phyloP scores from a whole-genome alignment of 495 filamentous ascomycete species.

The Penicillium salamii region DNA sequence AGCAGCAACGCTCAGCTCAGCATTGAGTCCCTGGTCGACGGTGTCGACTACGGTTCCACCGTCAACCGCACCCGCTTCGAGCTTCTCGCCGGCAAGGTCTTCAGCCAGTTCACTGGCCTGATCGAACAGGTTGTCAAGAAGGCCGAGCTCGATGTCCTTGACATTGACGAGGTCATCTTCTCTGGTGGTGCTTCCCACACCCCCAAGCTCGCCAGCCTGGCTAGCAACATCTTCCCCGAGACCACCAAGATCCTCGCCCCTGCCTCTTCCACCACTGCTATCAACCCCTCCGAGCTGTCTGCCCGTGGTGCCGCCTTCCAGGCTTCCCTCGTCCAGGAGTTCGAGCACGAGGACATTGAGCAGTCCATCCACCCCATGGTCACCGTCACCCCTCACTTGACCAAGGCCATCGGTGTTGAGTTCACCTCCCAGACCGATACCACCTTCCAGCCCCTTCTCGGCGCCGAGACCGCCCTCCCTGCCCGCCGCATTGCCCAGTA shows the following conservation, averaged over 20 bases:
- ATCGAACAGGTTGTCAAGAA: constrained; percentile 85
- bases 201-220: constrained; percentile 78
- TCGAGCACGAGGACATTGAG: constrained; percentile 88
- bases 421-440: constrained; percentile 60
- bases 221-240: constrained; percentile 75
- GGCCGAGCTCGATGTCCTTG: constrained; percentile 85
- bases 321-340: constrained; percentile 87
- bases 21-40: constrained; percentile 82
- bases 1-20: constrained; percentile 85
- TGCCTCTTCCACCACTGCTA: constrained; percentile 66
- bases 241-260: constrained; percentile 79
- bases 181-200: constrained; percentile 92
- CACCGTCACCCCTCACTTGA: constrained; percentile 86
- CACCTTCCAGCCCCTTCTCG: constrained; percentile 73
- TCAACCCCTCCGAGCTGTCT: constrained; percentile 90
- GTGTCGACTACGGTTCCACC: constrained; percentile 84
- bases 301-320: constrained; percentile 93
- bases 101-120: constrained; percentile 80
- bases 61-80: constrained; percentile 94
- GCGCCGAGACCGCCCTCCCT: constrained; percentile 84
- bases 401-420: constrained; percentile 84
- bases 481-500: constrained; percentile 80
- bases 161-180: constrained; percentile 93
- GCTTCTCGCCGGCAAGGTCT: constrained; percentile 78
- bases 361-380: constrained; percentile 95